These are phyloP conservation scores for Lipomyces kockii DNA, from an alignment of 805 yeast genomes.

Conservation along the genomic window DNA sequence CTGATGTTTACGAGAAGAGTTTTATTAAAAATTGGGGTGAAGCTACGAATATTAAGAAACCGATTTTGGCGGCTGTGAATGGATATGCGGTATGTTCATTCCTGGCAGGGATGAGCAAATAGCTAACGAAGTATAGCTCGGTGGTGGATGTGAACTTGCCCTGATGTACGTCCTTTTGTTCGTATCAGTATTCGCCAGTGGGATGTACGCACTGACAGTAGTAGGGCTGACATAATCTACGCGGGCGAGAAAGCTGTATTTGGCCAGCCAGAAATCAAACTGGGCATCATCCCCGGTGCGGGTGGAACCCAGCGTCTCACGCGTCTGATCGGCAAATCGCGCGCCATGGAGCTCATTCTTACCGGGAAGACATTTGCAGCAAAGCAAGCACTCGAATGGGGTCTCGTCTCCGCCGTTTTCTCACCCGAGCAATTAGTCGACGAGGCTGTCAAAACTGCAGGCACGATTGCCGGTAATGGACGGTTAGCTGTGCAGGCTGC, in stretches of 20 bases:
- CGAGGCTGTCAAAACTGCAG: slow-evolving; percentile 53
- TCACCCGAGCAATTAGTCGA: slow-evolving; percentile 50
- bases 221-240: slow-evolving; percentile 53
- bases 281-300: slow-evolving; percentile 57
- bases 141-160: slow-evolving; percentile 63
- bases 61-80: slow-evolving; percentile 60
- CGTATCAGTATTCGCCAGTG: background rate
- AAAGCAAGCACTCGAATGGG: slow-evolving; percentile 54
- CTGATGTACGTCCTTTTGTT: slow-evolving; percentile 47
- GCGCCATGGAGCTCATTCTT: slow-evolving; percentile 55
- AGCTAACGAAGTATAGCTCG: slow-evolving; percentile 42
- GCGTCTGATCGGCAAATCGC: slow-evolving; percentile 55
- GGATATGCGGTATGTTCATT: slow-evolving; percentile 50
- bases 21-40: slow-evolving; percentile 51
- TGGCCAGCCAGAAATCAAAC: slow-evolving; percentile 61
- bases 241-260: slow-evolving; percentile 55
- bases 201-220: background rate
- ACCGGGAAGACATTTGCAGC: slow-evolving; percentile 55
- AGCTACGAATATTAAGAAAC: slow-evolving; percentile 50
- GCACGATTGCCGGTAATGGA: slow-evolving; percentile 50
- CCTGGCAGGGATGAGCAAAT: slow-evolving; percentile 2
- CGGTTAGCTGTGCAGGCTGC: slow-evolving; percentile 53
- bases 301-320: slow-evolving; percentile 61
- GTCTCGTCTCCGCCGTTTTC: slow-evolving; percentile 52
- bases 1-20: slow-evolving; percentile 46